Percentiles rank a stretch among this genome's conserved stretches.
Evolutionary conservation across 768 basidiomycete species (phyloP).

Genomic region (Lactifluus subvellereus): DNA sequence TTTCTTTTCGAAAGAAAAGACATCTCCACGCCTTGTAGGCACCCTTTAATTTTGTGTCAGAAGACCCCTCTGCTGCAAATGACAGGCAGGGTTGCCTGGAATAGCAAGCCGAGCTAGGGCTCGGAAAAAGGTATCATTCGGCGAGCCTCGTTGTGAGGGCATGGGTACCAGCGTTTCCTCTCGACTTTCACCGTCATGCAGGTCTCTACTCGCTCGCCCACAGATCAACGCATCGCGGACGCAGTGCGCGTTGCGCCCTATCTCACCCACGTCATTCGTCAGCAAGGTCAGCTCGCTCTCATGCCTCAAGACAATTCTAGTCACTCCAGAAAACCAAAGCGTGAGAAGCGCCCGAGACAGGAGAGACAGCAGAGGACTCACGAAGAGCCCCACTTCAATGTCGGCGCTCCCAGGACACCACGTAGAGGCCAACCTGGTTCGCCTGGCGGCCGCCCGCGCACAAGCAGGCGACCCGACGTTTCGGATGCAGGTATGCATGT

Average conservation of each 20-base stretch:
- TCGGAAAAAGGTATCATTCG: constrained; percentile 7
- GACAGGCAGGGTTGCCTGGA: constrained; percentile 10
- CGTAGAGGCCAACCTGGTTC: constrained; percentile 21
- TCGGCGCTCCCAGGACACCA: constrained; percentile 20
- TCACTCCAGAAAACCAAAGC: constrained; percentile 40
- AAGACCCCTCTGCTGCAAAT: constrained; percentile 4
- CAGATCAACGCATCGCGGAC: constrained; percentile 27
- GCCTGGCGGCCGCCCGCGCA: constrained; percentile 14
- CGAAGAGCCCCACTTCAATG: constrained; percentile 25
- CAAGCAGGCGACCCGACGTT: constrained; percentile 26
- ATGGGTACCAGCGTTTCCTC: constrained; percentile 24
- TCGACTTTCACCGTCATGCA: constrained; percentile 23
- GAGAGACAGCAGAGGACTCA: constrained; percentile 15
- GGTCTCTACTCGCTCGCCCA: constrained; percentile 22
- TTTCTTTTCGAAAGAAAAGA: not conserved
- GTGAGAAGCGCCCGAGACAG: constrained; percentile 24
- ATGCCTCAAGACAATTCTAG: constrained; percentile 48
- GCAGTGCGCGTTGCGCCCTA: constrained; percentile 42
- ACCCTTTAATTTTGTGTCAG: constrained; percentile 12
- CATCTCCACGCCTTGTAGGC: not conserved
- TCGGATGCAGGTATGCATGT: constrained; percentile 31
- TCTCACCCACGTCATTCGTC: constrained; percentile 50
- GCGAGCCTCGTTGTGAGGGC: constrained; percentile 24
- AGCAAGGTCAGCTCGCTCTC: constrained; percentile 47
- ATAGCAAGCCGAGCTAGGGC: constrained; percentile 17